Evolutionary conservation across 176 grass and related monocot genomes (phyloP), one percentile per base, ranked within the genome.

Genomic region (Cenchrus purpureus): DNA sequence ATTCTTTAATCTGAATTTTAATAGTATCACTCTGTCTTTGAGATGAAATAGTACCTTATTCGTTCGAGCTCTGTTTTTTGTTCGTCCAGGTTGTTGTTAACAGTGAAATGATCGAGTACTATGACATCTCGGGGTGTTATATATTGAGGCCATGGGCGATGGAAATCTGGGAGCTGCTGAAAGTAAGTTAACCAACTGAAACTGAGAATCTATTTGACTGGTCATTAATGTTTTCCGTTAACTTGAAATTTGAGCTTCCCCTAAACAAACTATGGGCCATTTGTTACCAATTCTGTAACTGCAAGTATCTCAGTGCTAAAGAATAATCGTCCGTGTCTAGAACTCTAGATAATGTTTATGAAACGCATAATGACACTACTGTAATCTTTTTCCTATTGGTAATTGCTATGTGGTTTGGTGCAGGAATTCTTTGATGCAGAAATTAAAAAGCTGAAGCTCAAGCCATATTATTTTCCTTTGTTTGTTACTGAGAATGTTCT

Each of bases 31-130:
- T 3, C 37, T 19, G 14, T 13, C 37, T 42, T 77, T 77, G n/a
- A 4, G 19, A 12, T 45, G 12, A 84, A 74, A 79, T 50, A 56
- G 45, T 20, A 65, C 60, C 1, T 63, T 4, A 29, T 63, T 76
- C 19, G 20, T 72, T 50, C 4, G 52, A 69, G 42, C 8, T 78
- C 16, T 60, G 17, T 46, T 72, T 3, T 60, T 59, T 85, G 74
- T 65, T 65, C 3, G 65, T 85, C 48, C 80, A 98, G 95, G 95
- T 95, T 83, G 91, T 95, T 69, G 93, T 98, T 61, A 89, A 85
- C 83, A 88, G 96, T 59, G 96, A 98, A 88, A 98, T 98, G 96
- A 98, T 98, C 0, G 96, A 98, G 74, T 98, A 98, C 89, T 98
- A 98, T 25, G 93, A 98, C 83, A 95, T 98, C 60, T 98, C 95